Conservation (phyloP, 75 land plant genomes). For the Larix kaempferi region DNA sequence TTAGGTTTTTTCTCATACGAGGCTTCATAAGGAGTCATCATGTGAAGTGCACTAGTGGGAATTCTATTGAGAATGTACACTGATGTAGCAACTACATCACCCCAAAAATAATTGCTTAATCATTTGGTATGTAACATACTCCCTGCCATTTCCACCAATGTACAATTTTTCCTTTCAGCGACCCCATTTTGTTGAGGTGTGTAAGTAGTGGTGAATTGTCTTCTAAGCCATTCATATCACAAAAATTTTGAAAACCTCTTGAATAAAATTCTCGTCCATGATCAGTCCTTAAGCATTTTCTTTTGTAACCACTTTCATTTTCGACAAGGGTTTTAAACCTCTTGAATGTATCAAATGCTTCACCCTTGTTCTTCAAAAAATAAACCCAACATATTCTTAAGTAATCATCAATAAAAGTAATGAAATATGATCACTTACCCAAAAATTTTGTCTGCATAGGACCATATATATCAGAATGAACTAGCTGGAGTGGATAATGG, state of each 20-base stretch:
- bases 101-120: conserved; percentile 13
- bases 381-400: neutral
- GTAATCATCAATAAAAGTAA: conserved; percentile 10
- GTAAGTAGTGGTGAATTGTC: no score
- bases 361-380: neutral
- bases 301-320: no score
- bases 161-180: conserved; percentile 13
- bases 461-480: neutral
- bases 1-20: neutral
- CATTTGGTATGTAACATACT: neutral
- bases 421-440: no score
- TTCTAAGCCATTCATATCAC: no score
- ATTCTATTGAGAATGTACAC: conserved; percentile 8
- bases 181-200: neutral
- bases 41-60: conserved; percentile 7
- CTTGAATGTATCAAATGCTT: conserved; percentile 11
- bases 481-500: neutral
- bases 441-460: no score
- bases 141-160: conserved; percentile 13
- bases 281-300: no score
- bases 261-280: no score
- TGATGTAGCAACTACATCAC: conserved; percentile 9
- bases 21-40: conserved; percentile 16
- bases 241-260: no score
- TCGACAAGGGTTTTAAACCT: neutral